Conservation (phyloP, 768 basidiomycete species). For the Galerina sulciceps region DNA sequence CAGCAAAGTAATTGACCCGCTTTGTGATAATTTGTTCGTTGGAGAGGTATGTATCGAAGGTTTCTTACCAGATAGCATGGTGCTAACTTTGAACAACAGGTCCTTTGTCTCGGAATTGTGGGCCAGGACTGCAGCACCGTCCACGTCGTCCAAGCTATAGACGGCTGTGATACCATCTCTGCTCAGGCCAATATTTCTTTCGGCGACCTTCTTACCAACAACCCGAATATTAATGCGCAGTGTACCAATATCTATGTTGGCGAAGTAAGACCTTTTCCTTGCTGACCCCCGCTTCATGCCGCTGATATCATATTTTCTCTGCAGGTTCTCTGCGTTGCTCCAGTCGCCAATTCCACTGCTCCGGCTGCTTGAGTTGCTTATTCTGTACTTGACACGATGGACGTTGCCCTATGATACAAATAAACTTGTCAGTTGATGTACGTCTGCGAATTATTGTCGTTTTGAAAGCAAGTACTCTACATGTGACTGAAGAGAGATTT, state of each 20-base stretch:
- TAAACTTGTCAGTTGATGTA: no score
- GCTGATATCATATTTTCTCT: neutral
- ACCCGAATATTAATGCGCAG: slow-evolving; percentile 57
- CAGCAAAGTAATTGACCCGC: slow-evolving; percentile 47
- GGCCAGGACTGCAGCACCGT: slow-evolving; percentile 60
- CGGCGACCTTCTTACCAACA: slow-evolving; percentile 55
- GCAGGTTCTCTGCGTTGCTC: slow-evolving; percentile 10
- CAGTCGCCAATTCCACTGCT: neutral
- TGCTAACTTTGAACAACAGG: slow-evolving; percentile 25
- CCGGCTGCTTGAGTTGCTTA: neutral
- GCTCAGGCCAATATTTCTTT: slow-evolving; percentile 41
- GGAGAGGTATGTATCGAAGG: slow-evolving; percentile 42
- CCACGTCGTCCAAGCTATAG: slow-evolving; percentile 45
- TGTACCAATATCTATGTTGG: slow-evolving; percentile 61
- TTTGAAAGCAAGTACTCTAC: no score
- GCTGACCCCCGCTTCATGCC: no score
- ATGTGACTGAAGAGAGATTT: no score
- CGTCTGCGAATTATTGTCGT: no score
- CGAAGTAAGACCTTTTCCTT: slow-evolving; percentile 44
- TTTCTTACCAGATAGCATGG: neutral
- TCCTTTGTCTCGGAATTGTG: slow-evolving; percentile 56
- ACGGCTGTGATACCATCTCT: slow-evolving; percentile 53
- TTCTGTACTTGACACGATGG: no score
- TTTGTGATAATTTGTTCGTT: slow-evolving; percentile 57
- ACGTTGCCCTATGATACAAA: no score